phyloP scores from a whole-genome alignment of 169 alveolate species.

The Theileria parva region DNA sequence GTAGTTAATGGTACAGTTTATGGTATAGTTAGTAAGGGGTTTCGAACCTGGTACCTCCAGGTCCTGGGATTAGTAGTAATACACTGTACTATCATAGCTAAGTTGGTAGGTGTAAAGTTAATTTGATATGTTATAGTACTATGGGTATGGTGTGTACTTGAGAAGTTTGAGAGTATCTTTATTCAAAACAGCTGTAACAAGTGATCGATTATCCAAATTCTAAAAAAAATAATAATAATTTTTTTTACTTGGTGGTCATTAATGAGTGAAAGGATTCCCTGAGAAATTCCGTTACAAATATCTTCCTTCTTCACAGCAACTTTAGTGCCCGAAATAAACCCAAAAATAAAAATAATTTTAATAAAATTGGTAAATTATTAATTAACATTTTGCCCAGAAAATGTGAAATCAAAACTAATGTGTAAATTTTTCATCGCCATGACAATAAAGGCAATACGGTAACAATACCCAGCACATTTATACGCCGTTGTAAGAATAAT shows the following conservation, averaged over 20 bases:
- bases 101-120: no score
- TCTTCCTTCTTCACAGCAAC: background rate
- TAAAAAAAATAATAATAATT: slow-evolving; percentile 18
- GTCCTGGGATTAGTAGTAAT: no score
- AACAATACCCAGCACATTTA: background rate
- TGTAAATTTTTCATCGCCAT: no score
- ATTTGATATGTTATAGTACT: background rate
- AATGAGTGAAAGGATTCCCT: slow-evolving; percentile 13
- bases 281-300: slow-evolving; percentile 13
- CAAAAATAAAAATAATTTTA: background rate
- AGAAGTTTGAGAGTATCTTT: background rate
- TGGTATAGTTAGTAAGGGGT: no score
- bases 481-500: background rate
- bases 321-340: background rate
- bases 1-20: no score
- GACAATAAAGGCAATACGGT: no score
- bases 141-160: background rate
- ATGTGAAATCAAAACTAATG: no score
- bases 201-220: background rate
- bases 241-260: slow-evolving; percentile 23
- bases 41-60: no score
- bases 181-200: slow-evolving; percentile 23
- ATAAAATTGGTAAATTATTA: background rate
- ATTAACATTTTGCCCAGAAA: background rate
- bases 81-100: no score